Evolutionary conservation across 108 stramenopile genomes (phyloP), one percentile per base, ranked within the genome.

Genomic region (Skeletonema costatum): DNA sequence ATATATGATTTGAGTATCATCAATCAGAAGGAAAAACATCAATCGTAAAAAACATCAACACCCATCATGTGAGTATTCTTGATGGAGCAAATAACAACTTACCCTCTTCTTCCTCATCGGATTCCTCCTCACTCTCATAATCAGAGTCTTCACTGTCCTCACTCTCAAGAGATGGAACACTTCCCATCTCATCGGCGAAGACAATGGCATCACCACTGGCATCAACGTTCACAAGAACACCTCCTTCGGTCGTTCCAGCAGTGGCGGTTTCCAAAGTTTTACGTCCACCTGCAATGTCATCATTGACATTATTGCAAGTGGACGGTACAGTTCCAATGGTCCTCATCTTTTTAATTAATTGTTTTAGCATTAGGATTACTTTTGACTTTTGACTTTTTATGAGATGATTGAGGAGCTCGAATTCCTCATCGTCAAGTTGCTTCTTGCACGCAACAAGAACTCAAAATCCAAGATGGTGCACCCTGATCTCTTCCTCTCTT

Each of bases 121-220:
- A 74, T 39, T 61, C 70, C 42, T 77, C 76, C 46, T 75, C 74
- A 29, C 62, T 64, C 38, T 73, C 73, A 60, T 46, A 46, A 12
- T 53, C 73, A 39, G 32, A 32, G 36, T 73, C 73, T 31, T 75
- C 75, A 66, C 56, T 50, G 29, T 85, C 81, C 50, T 83, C 81
- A 29, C 32, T 32, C n/a, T 91, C 88, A 42, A 87, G 76, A 48
- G 74, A 66, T 17, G 75, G 71, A 51, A 80, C 71, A 63, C 81
- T 82, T 39, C 70, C 81, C 17, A 59, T 42, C 64, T 82, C 81
- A 58, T 82, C 41, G 61, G 81, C 66, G 56, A 82, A 82, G 56
- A 71, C 64, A 44, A 82, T 66, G 81, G 70, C 81, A 82, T 82
- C 81, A 72, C 71, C 74, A 50, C 39, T 30, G 32, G 46, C 46